These are phyloP conservation scores for Dioszegia crocea DNA, from an alignment of 768 basidiomycete genomes.

Conservation along the genomic window DNA sequence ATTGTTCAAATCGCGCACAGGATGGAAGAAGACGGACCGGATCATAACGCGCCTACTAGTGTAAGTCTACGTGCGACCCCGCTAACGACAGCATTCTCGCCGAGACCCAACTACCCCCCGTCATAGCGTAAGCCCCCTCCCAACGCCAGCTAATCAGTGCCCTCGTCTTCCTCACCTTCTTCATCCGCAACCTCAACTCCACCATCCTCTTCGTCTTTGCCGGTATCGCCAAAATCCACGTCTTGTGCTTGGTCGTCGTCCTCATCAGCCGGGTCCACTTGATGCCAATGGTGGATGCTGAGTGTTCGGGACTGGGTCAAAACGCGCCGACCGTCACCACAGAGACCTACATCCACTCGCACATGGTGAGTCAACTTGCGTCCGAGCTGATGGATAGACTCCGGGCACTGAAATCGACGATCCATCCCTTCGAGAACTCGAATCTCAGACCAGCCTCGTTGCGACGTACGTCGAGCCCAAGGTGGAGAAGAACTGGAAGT, in stretches of 20 bases:
- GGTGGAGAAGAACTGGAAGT: too few relatives aligned
- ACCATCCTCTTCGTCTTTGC: neutral
- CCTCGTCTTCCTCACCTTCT: neutral
- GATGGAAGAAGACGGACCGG: neutral
- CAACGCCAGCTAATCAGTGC: neutral
- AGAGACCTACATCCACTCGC: too few relatives aligned
- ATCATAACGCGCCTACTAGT: neutral
- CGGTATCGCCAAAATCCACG: neutral
- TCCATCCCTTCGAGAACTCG: too few relatives aligned
- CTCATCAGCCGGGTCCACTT: neutral
- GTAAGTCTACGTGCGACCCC: neutral
- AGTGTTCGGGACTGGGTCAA: too few relatives aligned
- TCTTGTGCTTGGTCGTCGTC: neutral
- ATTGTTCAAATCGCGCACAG: neutral
- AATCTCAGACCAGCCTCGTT: too few relatives aligned
- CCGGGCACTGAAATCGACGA: too few relatives aligned
- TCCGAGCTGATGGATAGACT: too few relatives aligned
- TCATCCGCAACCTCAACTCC: neutral
- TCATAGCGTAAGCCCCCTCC: neutral
- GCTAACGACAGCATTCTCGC: neutral
- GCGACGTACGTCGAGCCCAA: too few relatives aligned
- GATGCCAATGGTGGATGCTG: neutral
- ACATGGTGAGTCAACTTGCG: too few relatives aligned
- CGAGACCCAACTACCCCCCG: slow-evolving; percentile 2
- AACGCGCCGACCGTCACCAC: too few relatives aligned